phyloP scores from a whole-genome alignment of 2,329 filamentous ascomycete species.

The Fusarium siculi region DNA sequence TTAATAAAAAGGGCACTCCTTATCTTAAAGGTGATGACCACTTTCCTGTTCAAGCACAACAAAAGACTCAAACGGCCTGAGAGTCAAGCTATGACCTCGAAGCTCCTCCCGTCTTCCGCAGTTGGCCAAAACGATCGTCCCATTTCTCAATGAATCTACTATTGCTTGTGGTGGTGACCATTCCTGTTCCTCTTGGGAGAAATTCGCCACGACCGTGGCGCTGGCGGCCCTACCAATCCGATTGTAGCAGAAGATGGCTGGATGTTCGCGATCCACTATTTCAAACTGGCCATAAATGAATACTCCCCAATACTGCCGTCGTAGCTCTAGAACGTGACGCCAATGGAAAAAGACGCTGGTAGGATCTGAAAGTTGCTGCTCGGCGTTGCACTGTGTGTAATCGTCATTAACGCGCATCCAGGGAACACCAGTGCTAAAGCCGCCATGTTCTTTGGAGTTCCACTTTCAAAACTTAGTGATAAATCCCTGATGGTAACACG shows the following conservation, averaged over 20 bases:
- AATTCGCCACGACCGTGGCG: not conserved
- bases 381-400: not conserved
- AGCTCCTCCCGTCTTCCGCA: not conserved
- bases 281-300: not conserved
- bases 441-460: not conserved
- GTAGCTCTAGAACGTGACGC: not conserved
- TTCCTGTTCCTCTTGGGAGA: not conserved
- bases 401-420: not conserved
- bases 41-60: not conserved
- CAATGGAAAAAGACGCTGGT: not conserved
- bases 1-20: not conserved
- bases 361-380: not conserved
- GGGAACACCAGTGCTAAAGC: not conserved
- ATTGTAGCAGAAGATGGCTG: not conserved
- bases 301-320: not conserved
- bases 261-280: not conserved
- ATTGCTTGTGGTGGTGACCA: not conserved
- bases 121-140: not conserved
- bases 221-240: not conserved
- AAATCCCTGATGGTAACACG: not conserved
- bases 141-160: not conserved
- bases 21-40: not conserved
- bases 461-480: not conserved
- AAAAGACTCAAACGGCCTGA: not conserved
- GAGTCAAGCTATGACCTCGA: not conserved